These are phyloP conservation scores for Hebeloma cylindrosporum DNA, from an alignment of 768 basidiomycete species.

Conservation along the genomic window DNA sequence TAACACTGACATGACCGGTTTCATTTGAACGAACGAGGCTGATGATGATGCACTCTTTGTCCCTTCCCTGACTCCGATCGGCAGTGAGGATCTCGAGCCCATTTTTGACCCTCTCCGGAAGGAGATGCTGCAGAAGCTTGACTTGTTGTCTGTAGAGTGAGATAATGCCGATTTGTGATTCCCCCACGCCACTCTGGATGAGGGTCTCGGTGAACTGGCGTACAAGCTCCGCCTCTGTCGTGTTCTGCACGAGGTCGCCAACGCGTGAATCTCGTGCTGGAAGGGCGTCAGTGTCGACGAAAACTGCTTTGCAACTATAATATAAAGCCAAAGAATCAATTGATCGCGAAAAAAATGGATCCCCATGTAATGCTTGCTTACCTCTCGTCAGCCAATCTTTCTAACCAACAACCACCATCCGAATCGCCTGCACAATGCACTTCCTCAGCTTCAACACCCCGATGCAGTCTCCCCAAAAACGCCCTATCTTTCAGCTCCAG, in stretches of 20 bases:
- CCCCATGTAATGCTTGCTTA: conserved; percentile 36
- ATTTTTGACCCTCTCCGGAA: conserved; percentile 51
- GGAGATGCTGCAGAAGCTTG: conserved; percentile 74
- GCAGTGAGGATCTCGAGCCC: conserved; percentile 87
- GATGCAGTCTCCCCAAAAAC: conserved; percentile 48
- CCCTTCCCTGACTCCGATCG: conserved; percentile 90
- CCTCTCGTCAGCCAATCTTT: conserved; percentile 62
- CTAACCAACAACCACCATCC: conserved; percentile 65
- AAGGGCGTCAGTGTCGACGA: conserved; percentile 88
- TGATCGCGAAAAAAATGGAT: neutral
- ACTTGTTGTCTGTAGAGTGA: conserved; percentile 95
- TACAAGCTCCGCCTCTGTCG: conserved; percentile 69
- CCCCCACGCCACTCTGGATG: conserved; percentile 57
- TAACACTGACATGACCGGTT: conserved; percentile 59
- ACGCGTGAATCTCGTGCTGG: conserved; percentile 79
- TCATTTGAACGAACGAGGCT: conserved; percentile 92
- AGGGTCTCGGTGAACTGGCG: conserved; percentile 70
- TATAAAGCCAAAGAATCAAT: conserved; percentile 1
- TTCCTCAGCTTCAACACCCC: conserved; percentile 5
- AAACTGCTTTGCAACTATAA: conserved; percentile 78
- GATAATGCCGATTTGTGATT: conserved; percentile 82
- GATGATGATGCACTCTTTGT: conserved; percentile 94
- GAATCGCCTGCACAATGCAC: conserved; percentile 5
- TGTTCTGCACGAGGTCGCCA: conserved; percentile 91
- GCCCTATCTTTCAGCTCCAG: conserved; percentile 52